These are phyloP conservation scores for Aspergillus clavatus DNA, from an alignment of 2,329 filamentous ascomycete species.

Conservation along the genomic window DNA sequence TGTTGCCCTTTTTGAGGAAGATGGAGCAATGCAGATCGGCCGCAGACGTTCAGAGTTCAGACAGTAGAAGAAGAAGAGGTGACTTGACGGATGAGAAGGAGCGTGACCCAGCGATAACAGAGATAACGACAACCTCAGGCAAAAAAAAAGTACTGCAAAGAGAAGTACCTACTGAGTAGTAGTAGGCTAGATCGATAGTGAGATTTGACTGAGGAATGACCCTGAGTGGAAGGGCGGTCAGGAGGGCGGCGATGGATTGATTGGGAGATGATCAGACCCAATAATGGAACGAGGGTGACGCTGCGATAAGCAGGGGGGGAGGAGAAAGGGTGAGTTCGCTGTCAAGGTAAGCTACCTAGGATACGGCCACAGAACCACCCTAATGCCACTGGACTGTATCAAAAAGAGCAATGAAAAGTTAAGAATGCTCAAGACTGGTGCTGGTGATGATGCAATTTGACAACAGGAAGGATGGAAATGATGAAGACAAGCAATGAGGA, in stretches of 20 bases:
- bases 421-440: not conserved
- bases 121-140: constrained; percentile 11
- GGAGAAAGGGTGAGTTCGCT: no score
- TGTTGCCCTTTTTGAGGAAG: no score
- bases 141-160: not conserved
- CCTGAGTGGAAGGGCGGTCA: constrained; percentile 28
- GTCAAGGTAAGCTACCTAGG: not conserved
- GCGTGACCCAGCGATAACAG: constrained; percentile 31
- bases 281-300: not conserved
- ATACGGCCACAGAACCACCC: not conserved
- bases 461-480: constrained; percentile 2
- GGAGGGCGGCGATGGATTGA: constrained; percentile 25
- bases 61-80: not conserved
- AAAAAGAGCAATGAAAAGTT: no score
- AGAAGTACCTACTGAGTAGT: no score
- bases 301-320: not conserved
- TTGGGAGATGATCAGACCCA: constrained; percentile 6
- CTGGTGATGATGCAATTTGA: not conserved
- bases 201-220: constrained; percentile 12
- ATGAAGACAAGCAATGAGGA: constrained; percentile 1
- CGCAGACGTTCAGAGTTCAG: not conserved
- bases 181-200: no score
- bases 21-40: no score
- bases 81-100: constrained; percentile 9
- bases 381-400: no score